These are phyloP conservation scores for Dendrobium catenatum DNA, from an alignment of 106 monocot species.

Conservation along the genomic window DNA sequence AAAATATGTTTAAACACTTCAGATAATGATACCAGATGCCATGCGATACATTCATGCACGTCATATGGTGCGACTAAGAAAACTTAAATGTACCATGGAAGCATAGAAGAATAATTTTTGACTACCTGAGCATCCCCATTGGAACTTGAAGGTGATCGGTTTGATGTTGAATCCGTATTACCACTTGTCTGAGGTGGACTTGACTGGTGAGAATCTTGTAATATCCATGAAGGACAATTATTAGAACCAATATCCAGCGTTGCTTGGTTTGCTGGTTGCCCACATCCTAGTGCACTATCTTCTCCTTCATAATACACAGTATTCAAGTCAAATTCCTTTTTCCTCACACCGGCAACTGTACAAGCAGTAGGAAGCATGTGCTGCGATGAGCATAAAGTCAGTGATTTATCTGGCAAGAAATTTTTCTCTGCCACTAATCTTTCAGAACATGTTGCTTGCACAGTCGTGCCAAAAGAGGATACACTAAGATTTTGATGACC, in stretches of 20 bases:
- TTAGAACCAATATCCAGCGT: slow-evolving; percentile 13
- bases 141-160: slow-evolving; percentile 50
- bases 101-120: not conserved
- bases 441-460: slow-evolving; percentile 8
- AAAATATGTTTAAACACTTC: not conserved
- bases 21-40: not conserved
- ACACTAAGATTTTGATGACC: slow-evolving; percentile 1
- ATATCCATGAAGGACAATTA: slow-evolving; percentile 30
- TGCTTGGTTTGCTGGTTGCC: slow-evolving; percentile 10
- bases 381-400: slow-evolving; percentile 6
- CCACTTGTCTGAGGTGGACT: slow-evolving; percentile 71
- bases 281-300: slow-evolving; percentile 16
- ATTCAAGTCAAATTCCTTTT: slow-evolving; percentile 79
- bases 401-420: slow-evolving; percentile 6
- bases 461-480: slow-evolving; percentile 9
- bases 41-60: not conserved
- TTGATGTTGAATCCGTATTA: slow-evolving; percentile 61
- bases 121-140: slow-evolving; percentile 65
- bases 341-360: slow-evolving; percentile 1
- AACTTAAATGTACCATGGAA: not conserved
- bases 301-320: slow-evolving; percentile 33
- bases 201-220: slow-evolving; percentile 34
- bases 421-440: not conserved
- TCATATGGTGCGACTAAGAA: not conserved
- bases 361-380: slow-evolving; percentile 15